phyloP scores from a whole-genome alignment of 345 rosid species.

The Triadica sebifera region DNA sequence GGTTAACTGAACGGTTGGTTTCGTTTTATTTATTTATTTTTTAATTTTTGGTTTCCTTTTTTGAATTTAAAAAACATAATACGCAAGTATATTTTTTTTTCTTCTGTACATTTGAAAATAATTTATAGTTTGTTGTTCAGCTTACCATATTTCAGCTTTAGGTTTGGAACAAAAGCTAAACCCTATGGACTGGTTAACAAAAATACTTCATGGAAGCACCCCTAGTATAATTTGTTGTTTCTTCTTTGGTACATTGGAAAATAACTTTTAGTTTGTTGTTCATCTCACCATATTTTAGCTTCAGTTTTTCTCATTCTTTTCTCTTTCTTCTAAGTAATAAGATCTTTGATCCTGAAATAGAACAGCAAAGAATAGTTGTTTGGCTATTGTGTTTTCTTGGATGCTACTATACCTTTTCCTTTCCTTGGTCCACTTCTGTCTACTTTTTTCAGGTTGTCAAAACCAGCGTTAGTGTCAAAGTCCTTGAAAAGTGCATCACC shows the following conservation, averaged over 20 bases:
- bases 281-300: neutral
- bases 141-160: no score
- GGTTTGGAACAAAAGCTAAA: no score
- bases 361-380: neutral
- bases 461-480: conserved; percentile 23
- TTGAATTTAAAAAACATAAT: no score
- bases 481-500: conserved; percentile 34
- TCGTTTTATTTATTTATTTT: no score
- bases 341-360: neutral
- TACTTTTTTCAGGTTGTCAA: conserved; percentile 28
- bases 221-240: neutral
- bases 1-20: no score
- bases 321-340: neutral
- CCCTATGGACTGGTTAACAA: no score
- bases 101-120: no score
- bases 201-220: no score
- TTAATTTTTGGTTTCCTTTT: no score
- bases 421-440: neutral
- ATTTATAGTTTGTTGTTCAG: no score
- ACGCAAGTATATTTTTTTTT: no score
- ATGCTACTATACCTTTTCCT: neutral
- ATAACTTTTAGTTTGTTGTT: conserved; percentile 8
- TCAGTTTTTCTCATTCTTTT: neutral
- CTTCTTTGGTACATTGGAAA: neutral
- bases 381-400: neutral